These are phyloP conservation scores for Rhizopus sp. DNA, from an alignment of 371 early-diverging fungal species.

Conservation along the genomic window DNA sequence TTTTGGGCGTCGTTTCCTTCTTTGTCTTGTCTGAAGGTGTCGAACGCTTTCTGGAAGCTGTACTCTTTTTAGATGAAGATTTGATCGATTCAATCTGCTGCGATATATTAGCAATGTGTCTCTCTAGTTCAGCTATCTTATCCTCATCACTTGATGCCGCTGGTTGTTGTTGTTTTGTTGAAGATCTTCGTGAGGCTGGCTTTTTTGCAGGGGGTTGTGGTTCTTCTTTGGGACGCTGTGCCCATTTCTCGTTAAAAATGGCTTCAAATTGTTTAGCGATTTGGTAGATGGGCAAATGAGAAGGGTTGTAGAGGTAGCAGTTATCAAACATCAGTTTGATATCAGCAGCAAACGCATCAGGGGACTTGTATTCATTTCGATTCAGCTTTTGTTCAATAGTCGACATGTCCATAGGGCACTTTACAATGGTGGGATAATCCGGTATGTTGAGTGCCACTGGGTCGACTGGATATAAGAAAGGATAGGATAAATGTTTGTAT, in stretches of 20 bases:
- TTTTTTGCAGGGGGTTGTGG: background rate
- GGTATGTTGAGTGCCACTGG: conserved; percentile 90
- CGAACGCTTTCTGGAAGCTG: conserved; percentile 23
- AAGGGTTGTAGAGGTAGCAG: conserved; percentile 94
- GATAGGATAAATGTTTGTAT: conserved; percentile 67
- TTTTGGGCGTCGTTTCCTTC: conserved; percentile 8
- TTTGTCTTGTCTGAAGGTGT: conserved; percentile 9
- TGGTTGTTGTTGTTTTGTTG: background rate
- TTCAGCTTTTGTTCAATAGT: conserved; percentile 91
- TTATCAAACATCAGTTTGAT: conserved; percentile 89
- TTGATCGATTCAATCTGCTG: conserved; percentile 67
- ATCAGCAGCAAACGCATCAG: conserved; percentile 83
- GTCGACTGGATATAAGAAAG: conserved; percentile 95
- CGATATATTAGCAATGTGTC: conserved; percentile 61
- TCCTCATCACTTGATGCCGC: conserved; percentile 24
- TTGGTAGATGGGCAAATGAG: conserved; percentile 83
- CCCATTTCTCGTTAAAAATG: conserved; percentile 87
- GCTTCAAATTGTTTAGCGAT: conserved; percentile 81
- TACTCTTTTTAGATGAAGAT: conserved; percentile 36
- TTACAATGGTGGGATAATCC: conserved; percentile 91
- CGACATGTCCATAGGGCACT: conserved; percentile 97
- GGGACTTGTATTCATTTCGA: conserved; percentile 65
- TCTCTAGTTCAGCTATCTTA: conserved; percentile 64
- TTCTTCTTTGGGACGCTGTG: conserved; percentile 32
- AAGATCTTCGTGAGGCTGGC: background rate